These are phyloP conservation scores for Theobroma grandiflorum DNA, from an alignment of 441 rosid genomes.

Conservation along the genomic window DNA sequence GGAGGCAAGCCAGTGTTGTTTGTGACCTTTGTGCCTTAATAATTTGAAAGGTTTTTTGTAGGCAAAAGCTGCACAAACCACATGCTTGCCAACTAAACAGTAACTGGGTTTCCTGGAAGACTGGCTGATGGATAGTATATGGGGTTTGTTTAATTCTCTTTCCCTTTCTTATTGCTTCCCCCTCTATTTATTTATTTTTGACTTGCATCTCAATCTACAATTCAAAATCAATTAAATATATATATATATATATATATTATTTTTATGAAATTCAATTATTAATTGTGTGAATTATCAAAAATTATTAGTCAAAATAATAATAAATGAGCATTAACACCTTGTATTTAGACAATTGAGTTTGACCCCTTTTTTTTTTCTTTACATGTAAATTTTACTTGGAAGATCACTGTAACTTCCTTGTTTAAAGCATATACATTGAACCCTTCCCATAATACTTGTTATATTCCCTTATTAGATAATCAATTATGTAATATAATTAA, in stretches of 20 bases:
- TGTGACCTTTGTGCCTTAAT: not conserved
- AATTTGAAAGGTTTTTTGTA: slow-evolving; percentile 20
- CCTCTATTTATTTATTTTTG: not conserved
- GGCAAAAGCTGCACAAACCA: slow-evolving; percentile 52
- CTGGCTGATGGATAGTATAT: not conserved
- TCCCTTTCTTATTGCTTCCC: not conserved
- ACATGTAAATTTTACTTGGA: not conserved
- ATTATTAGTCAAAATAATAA: too few relatives aligned
- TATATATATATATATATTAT: too few relatives aligned
- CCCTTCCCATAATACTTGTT: too few relatives aligned
- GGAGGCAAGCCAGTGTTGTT: not conserved
- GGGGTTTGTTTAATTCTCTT: not conserved
- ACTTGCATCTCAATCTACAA: not conserved
- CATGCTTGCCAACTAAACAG: slow-evolving; percentile 55
- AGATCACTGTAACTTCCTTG: not conserved
- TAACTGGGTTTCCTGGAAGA: not conserved
- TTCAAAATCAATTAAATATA: not conserved
- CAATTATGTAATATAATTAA: too few relatives aligned
- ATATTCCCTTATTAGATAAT: too few relatives aligned
- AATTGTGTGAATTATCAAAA: too few relatives aligned
- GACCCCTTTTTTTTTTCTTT: too few relatives aligned
- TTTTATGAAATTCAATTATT: too few relatives aligned
- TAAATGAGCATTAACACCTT: too few relatives aligned
- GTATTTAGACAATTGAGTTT: too few relatives aligned
- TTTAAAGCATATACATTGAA: too few relatives aligned